phyloP scores from a whole-genome alignment of 2,329 filamentous ascomycete genomes.

The Samsoniella hepiali region DNA sequence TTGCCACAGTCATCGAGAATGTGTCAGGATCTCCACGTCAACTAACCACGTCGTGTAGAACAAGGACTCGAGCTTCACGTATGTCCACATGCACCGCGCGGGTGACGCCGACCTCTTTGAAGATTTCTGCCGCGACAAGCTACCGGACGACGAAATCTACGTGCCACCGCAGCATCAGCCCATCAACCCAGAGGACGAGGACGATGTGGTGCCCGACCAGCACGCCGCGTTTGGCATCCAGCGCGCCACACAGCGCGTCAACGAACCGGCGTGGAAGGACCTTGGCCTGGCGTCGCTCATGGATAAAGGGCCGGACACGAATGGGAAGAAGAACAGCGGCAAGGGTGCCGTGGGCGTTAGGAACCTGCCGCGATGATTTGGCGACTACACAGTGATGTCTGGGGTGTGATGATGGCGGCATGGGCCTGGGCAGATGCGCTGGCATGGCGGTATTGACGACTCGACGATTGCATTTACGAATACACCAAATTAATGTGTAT shows the following conservation, averaged over 20 bases:
- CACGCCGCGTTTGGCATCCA: constrained; percentile 85
- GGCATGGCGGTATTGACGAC: neutral
- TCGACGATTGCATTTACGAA: neutral
- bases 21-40: neutral
- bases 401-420: neutral
- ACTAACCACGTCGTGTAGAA: constrained; percentile 40
- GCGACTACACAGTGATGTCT: too few relatives aligned
- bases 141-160: constrained; percentile 76
- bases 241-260: constrained; percentile 68
- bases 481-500: neutral
- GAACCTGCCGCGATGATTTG: constrained; percentile 25
- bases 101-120: constrained; percentile 78
- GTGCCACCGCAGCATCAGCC: constrained; percentile 78
- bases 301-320: constrained; percentile 52
- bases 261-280: constrained; percentile 76
- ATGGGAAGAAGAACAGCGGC: constrained; percentile 21
- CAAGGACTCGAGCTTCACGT: constrained; percentile 73
- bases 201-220: constrained; percentile 84
- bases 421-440: neutral
- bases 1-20: neutral
- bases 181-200: constrained; percentile 82
- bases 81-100: constrained; percentile 70
- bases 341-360: constrained; percentile 20
- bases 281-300: constrained; percentile 70
- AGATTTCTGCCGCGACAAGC: constrained; percentile 67